A percentile compares a stretch with the other conserved stretches of the same genome.
Evolutionary conservation across 768 basidiomycete species (phyloP).

Genomic region (Suillus luteus): DNA sequence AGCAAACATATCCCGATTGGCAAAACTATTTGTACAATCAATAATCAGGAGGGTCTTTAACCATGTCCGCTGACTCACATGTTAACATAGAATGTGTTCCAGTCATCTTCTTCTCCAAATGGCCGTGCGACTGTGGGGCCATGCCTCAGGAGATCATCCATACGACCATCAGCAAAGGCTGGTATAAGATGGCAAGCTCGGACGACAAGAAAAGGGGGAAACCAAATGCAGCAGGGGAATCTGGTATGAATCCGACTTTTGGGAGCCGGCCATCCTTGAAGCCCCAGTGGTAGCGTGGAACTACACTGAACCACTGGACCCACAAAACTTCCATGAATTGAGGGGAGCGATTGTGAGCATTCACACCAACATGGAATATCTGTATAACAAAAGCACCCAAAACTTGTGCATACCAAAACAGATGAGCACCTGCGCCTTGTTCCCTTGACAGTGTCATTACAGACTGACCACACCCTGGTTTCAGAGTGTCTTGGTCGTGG

Average conservation of each 20-base stretch:
- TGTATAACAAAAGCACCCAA: conserved; percentile 24
- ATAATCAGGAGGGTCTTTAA: neutral
- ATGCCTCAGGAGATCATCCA: conserved; percentile 12
- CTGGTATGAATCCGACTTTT: conserved; percentile 23
- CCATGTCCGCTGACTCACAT: conserved; percentile 10
- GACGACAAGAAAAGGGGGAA: conserved; percentile 24
- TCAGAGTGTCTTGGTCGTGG: conserved; percentile 23
- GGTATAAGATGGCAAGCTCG: conserved; percentile 28
- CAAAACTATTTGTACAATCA: conserved; percentile 37
- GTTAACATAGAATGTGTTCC: conserved; percentile 20
- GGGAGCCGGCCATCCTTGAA: conserved; percentile 19
- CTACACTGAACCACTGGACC: conserved; percentile 24
- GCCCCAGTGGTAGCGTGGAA: conserved; percentile 15
- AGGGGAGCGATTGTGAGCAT: conserved; percentile 8
- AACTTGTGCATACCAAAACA: conserved; percentile 27
- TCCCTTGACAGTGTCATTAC: conserved; percentile 25
- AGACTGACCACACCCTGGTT: conserved; percentile 16
- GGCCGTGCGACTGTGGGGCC: conserved; percentile 9
- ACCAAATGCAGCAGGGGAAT: conserved; percentile 21
- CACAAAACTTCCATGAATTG: conserved; percentile 24
- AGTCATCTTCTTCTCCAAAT: conserved; percentile 5
- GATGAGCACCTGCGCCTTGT: conserved; percentile 16
- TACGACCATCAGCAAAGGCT: conserved; percentile 23
- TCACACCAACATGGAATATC: conserved; percentile 9
- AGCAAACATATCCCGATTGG: conserved; percentile 43